phyloP scores from a whole-genome alignment of 2,329 filamentous ascomycete genomes.

The Sphaerulina musiva region DNA sequence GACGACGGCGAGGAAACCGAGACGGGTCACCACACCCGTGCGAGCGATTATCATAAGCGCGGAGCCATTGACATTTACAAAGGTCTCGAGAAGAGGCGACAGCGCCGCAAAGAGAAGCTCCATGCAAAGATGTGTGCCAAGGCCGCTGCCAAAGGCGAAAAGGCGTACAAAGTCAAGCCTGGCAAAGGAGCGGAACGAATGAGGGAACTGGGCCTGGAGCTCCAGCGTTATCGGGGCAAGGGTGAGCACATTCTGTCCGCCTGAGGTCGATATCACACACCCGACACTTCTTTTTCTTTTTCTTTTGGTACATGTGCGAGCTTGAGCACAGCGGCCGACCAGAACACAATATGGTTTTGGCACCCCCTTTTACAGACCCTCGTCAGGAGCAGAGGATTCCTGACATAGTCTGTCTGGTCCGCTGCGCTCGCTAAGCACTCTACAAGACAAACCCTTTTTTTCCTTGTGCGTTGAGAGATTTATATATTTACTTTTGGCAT shows the following conservation, averaged over 20 bases:
- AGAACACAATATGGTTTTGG: background rate
- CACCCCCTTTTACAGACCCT: background rate
- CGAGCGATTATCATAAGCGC: slow-evolving; percentile 61
- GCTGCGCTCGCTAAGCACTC: slow-evolving; percentile 15
- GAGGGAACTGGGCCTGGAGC: slow-evolving; percentile 81
- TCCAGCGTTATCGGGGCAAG: slow-evolving; percentile 71
- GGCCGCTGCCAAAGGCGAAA: slow-evolving; percentile 54
- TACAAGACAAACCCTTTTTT: background rate
- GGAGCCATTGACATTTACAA: slow-evolving; percentile 98
- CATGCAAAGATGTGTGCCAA: slow-evolving; percentile 84
- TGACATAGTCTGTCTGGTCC: background rate
- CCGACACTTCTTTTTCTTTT: background rate
- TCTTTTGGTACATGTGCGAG: background rate
- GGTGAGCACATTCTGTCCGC: slow-evolving; percentile 45
- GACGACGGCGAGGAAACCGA: slow-evolving; percentile 36
- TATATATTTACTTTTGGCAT: too few species aligned
- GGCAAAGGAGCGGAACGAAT: slow-evolving; percentile 90
- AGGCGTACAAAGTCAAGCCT: slow-evolving; percentile 64
- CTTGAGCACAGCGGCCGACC: background rate
- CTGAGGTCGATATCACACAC: slow-evolving; percentile 17
- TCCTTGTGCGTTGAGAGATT: background rate
- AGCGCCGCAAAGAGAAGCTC: slow-evolving; percentile 87
- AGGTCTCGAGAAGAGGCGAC: slow-evolving; percentile 87
- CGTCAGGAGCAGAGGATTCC: too few species aligned
- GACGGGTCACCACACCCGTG: slow-evolving; percentile 22